Evolutionary conservation across 306 rosid species (phyloP).

Genomic region (Castanopsis chinensis): DNA sequence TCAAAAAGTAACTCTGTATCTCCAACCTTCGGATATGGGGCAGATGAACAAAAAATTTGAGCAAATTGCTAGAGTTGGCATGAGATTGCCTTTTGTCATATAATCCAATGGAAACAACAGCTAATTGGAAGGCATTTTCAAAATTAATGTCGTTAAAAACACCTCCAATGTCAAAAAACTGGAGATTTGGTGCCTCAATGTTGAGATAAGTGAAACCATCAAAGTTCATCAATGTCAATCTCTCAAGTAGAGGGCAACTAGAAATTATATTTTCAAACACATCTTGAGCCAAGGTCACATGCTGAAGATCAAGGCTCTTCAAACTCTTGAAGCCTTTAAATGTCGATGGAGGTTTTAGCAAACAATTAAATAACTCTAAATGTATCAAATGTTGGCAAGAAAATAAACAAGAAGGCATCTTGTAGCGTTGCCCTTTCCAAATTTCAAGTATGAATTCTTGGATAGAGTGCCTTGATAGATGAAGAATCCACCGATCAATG

Average conservation of each 20-base stretch:
- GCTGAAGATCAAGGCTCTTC: conserved; percentile 68
- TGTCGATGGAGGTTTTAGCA: conserved; percentile 52
- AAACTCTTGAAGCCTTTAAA: conserved; percentile 52
- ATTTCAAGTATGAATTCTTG: conserved; percentile 59
- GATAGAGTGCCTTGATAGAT: conserved; percentile 43
- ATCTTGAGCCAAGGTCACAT: conserved; percentile 56
- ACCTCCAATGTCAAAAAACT: conserved; percentile 58
- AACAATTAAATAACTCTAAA: conserved; percentile 54
- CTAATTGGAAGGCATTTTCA: conserved; percentile 43
- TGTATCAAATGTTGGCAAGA: conserved; percentile 45
- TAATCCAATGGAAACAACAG: conserved; percentile 53
- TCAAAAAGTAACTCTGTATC: conserved; percentile 49
- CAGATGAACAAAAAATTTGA: conserved; percentile 45
- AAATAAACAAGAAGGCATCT: conserved; percentile 50
- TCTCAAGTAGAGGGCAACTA: conserved; percentile 52
- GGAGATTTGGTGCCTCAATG: conserved; percentile 54
- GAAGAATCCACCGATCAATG: conserved; percentile 54
- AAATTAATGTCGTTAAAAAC: conserved; percentile 46
- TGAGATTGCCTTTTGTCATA: conserved; percentile 26
- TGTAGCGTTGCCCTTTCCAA: conserved; percentile 57
- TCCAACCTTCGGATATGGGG: conserved; percentile 49
- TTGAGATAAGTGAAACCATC: conserved; percentile 52
- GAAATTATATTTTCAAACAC: conserved; percentile 48
- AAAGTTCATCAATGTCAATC: conserved; percentile 55
- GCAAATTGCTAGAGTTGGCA: conserved; percentile 40